Evolutionary conservation across 352 stramenopile genomes (phyloP).

Genomic region (Halophytophthora polymorphica): DNA sequence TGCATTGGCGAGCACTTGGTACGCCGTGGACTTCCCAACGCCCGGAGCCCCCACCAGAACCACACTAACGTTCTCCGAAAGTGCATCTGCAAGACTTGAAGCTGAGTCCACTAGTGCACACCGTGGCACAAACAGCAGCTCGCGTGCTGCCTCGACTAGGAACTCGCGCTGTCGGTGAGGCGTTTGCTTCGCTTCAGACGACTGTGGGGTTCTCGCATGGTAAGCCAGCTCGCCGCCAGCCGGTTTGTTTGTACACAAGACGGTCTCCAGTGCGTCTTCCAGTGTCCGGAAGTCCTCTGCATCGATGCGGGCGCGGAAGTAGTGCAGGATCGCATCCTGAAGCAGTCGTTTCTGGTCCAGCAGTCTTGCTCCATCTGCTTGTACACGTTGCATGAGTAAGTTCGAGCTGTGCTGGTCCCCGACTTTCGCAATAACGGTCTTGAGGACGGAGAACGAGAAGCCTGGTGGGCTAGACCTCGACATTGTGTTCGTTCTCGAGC

Average conservation of each 20-base stretch:
- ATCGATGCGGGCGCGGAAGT: conserved; percentile 20
- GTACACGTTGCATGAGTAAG: background rate
- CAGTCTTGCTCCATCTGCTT: background rate
- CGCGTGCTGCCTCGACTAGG: conserved; percentile 4
- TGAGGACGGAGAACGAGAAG: conserved; percentile 18
- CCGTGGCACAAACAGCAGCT: conserved; percentile 24
- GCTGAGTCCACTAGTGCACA: conserved; percentile 15
- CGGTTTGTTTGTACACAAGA: background rate
- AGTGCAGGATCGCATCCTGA: conserved; percentile 4
- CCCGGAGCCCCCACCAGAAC: conserved; percentile 24
- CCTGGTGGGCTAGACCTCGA: background rate
- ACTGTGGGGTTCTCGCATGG: background rate
- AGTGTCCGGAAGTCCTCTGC: conserved; percentile 5
- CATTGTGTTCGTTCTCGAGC: background rate
- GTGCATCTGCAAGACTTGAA: conserved; percentile 10
- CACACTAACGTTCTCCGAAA: conserved; percentile 16
- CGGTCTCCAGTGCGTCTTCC: conserved; percentile 1
- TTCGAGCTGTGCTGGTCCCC: background rate
- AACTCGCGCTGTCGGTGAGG: conserved; percentile 1
- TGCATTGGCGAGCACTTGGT: conserved; percentile 30
- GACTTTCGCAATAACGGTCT: conserved; percentile 7
- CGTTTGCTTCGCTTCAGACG: background rate
- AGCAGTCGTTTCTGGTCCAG: conserved; percentile 1
- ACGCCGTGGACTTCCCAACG: conserved; percentile 37
- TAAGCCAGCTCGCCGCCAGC: too few species aligned